These are phyloP conservation scores for Calonectria fujianensis DNA, from an alignment of 2,329 filamentous ascomycete species.

Conservation along the genomic window DNA sequence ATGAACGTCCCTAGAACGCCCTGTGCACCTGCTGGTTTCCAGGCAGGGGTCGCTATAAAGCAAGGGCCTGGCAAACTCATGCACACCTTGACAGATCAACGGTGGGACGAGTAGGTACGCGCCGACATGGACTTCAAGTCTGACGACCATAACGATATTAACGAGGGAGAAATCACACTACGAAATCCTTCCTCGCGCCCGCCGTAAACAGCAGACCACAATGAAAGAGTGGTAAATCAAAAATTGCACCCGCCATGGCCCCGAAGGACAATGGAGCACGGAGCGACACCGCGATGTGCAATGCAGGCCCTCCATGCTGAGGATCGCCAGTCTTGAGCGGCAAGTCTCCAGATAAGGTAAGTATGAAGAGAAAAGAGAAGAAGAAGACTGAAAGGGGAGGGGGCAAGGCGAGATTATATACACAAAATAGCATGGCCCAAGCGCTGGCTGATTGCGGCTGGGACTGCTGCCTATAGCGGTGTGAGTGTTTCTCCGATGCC, in stretches of 20 bases:
- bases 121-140: too few relatives aligned
- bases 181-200: not conserved
- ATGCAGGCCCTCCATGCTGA: constrained; percentile 71
- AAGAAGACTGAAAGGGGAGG: constrained; percentile 39
- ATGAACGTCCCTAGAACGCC: not conserved
- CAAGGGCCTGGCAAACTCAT: too few relatives aligned
- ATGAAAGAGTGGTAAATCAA: constrained; percentile 70
- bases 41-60: too few relatives aligned
- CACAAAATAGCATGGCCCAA: not conserved
- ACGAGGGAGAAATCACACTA: not conserved
- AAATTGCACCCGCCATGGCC: constrained; percentile 73
- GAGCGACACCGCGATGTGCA: constrained; percentile 72
- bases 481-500: not conserved
- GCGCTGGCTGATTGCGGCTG: constrained; percentile 22
- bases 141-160: too few relatives aligned
- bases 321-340: constrained; percentile 67
- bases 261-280: constrained; percentile 72
- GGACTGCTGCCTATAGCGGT: constrained; percentile 6
- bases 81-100: too few relatives aligned
- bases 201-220: constrained; percentile 52
- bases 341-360: constrained; percentile 70
- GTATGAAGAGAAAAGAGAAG: constrained; percentile 69
- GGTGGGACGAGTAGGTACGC: too few relatives aligned
- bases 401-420: constrained; percentile 8
- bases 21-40: too few relatives aligned